Evolutionary conservation across 345 rosid species (phyloP).

Genomic region (Hevea brasiliensis): DNA sequence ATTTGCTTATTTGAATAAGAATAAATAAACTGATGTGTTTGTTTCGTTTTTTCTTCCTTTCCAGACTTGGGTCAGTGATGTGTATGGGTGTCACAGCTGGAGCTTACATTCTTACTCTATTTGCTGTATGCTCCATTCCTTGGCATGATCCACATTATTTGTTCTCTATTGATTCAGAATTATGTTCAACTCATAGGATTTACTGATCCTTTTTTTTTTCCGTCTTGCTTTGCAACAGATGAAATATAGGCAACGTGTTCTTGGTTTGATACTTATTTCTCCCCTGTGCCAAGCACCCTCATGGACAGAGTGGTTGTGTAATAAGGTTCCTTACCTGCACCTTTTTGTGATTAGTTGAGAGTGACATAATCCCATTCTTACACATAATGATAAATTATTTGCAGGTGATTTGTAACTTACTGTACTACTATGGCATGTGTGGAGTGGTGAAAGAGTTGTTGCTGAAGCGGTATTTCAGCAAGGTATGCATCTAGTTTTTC

Average conservation of each 20-base stretch:
- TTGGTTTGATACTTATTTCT: conserved; percentile 90
- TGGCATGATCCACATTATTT: conserved; percentile 2
- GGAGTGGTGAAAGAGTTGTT: conserved; percentile 85
- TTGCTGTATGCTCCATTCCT: conserved; percentile 67
- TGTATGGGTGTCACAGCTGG: conserved; percentile 99
- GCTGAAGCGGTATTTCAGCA: conserved; percentile 85
- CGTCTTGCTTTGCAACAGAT: conserved; percentile 50
- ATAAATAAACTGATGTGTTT: conserved; percentile 8
- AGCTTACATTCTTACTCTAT: conserved; percentile 86
- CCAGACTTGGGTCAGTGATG: conserved; percentile 93
- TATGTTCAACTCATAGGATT: conserved; percentile 2
- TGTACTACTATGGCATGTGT: conserved; percentile 93
- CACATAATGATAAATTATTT: conserved; percentile 13
- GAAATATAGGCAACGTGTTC: conserved; percentile 84
- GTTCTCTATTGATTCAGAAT: neutral
- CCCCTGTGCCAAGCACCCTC: conserved; percentile 93
- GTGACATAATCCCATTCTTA: conserved; percentile 15
- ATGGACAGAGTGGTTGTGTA: conserved; percentile 84
- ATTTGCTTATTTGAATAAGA: conserved; percentile 6
- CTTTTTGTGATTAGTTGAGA: conserved; percentile 10
- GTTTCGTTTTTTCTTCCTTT: conserved; percentile 10
- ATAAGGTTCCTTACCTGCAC: conserved; percentile 55
- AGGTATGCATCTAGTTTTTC: conserved; percentile 49
- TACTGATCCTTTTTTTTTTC: conserved; percentile 6
- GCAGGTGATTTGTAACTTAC: conserved; percentile 82